These are phyloP conservation scores for Leccinum subtestaceum DNA, from an alignment of 768 basidiomycete species.

Conservation along the genomic window DNA sequence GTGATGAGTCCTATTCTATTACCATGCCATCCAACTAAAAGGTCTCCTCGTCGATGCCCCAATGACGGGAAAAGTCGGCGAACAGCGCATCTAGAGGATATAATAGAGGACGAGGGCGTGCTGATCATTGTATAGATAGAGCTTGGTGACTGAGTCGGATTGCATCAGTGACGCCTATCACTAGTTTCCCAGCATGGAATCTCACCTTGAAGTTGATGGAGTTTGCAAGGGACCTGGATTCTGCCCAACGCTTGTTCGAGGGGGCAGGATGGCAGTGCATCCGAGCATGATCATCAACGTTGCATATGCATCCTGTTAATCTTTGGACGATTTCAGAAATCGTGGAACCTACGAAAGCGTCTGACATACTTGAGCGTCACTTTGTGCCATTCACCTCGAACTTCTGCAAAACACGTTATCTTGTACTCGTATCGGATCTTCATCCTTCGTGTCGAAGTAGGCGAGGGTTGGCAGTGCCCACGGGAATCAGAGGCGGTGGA, in stretches of 20 bases:
- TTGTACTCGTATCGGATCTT: constrained; percentile 97
- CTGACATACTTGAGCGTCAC: constrained; percentile 80
- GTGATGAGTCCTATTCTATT: constrained; percentile 65
- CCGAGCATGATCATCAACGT: constrained; percentile 85
- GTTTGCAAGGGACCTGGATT: constrained; percentile 92
- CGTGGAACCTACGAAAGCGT: background rate
- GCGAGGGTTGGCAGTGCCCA: constrained; percentile 41
- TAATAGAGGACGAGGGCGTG: constrained; percentile 67
- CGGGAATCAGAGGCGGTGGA: constrained; percentile 43
- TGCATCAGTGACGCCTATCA: background rate
- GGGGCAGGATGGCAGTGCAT: constrained; percentile 80
- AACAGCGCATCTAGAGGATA: constrained; percentile 71
- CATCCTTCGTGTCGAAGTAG: constrained; percentile 83
- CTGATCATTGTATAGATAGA: constrained; percentile 75
- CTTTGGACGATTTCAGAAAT: constrained; percentile 44
- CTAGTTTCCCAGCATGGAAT: background rate
- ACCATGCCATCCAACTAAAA: constrained; percentile 96
- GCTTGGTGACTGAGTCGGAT: constrained; percentile 68
- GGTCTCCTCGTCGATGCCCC: constrained; percentile 93
- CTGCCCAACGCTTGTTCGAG: constrained; percentile 98
- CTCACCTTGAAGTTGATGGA: constrained; percentile 85
- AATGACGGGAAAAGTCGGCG: constrained; percentile 87
- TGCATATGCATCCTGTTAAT: constrained; percentile 92
- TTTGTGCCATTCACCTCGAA: constrained; percentile 80
- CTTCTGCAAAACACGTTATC: constrained; percentile 94